Percentiles rank a stretch among this genome's conserved stretches.
Evolutionary conservation across 1,284 basidiomycete species (phyloP).

Genomic region (Tilletia walkeri): DNA sequence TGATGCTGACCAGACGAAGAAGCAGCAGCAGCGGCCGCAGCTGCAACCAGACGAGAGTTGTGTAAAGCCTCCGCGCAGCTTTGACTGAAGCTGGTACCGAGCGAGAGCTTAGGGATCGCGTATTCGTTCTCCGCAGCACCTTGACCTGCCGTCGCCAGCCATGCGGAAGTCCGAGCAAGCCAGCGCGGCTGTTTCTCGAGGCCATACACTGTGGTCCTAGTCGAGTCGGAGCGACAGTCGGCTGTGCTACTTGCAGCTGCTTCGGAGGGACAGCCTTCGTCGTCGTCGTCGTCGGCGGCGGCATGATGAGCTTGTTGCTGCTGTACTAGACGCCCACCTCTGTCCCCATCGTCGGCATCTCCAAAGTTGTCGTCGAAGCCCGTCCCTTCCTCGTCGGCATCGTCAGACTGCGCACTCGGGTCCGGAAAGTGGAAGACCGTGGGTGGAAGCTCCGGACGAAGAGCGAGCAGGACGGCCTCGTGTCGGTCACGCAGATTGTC

Average conservation of each 20-base stretch:
- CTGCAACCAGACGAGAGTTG: background rate
- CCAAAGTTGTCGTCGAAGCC: background rate
- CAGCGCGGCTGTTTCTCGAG: background rate
- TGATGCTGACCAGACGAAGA: too few relatives aligned
- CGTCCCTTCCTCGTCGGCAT: background rate
- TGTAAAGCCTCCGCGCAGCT: background rate
- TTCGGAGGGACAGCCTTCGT: too few relatives aligned
- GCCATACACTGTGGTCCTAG: background rate
- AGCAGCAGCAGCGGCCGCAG: background rate
- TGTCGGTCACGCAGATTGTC: background rate
- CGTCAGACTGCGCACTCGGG: background rate
- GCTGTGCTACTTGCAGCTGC: background rate
- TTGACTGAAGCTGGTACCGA: constrained; percentile 5
- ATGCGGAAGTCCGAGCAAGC: background rate
- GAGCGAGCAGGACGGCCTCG: background rate
- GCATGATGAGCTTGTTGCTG: too few relatives aligned
- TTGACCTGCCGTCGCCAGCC: background rate
- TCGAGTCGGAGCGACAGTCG: background rate
- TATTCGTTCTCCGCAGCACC: background rate
- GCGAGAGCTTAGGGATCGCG: background rate
- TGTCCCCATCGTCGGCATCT: background rate
- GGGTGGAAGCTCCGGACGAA: background rate
- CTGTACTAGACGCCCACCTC: background rate
- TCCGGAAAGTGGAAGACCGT: constrained; percentile 5
- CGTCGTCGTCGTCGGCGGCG: too few relatives aligned